These are phyloP conservation scores for Limtongozyma cylindracea DNA, from an alignment of 805 yeast genomes.

Conservation along the genomic window DNA sequence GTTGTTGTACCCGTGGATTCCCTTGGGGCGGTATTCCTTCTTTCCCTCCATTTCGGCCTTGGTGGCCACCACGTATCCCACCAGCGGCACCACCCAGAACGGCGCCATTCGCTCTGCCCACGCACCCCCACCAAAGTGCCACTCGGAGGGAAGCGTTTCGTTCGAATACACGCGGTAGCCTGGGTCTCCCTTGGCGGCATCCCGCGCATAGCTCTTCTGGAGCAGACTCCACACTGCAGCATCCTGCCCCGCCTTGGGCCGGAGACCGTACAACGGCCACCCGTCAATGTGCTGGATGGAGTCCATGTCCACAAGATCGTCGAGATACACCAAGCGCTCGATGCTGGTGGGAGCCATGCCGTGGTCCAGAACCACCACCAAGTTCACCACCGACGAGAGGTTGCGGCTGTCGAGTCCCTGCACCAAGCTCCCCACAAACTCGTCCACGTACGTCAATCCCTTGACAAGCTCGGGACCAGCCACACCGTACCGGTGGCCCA, in stretches of 20 bases:
- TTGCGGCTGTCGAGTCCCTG: constrained; percentile 25
- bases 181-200: constrained; percentile 2
- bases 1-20: constrained; percentile 73
- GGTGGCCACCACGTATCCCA: constrained; percentile 58
- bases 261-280: constrained; percentile 66
- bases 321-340: constrained; percentile 41
- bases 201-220: neutral
- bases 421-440: constrained; percentile 23
- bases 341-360: constrained; percentile 81
- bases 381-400: constrained; percentile 38
- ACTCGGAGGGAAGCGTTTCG: constrained; percentile 26
- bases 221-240: constrained; percentile 3
- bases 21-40: constrained; percentile 31
- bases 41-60: constrained; percentile 22
- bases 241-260: constrained; percentile 19
- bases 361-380: constrained; percentile 69
- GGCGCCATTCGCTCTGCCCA: constrained; percentile 55
- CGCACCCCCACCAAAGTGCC: constrained; percentile 24
- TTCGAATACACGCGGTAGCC: constrained; percentile 19
- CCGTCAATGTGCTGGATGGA: constrained; percentile 46
- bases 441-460: constrained; percentile 40
- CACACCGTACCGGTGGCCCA: constrained; percentile 54
- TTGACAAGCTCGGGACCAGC: constrained; percentile 26
- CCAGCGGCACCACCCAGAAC: constrained; percentile 61
- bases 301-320: constrained; percentile 33